Evolutionary conservation across 1,139 yeast genomes (phyloP), one percentile per base, ranked within the genome.

Genomic region (Groenewaldozyma sp.): DNA sequence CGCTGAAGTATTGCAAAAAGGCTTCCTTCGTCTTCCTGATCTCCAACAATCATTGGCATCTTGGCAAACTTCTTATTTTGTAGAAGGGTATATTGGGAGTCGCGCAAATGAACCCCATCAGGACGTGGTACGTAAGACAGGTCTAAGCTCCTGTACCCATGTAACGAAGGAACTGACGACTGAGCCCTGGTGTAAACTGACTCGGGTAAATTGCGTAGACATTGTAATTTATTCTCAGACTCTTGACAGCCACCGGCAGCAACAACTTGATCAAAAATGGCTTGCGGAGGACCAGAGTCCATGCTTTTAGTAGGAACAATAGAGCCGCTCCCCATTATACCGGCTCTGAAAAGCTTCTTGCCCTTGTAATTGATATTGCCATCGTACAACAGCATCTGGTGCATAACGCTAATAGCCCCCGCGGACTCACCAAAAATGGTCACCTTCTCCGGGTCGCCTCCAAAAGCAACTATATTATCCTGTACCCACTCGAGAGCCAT

Each of bases 341-440:
- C 64, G 24, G 58, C 58, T 35, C 47, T 48, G 39, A 61, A 48
- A 38, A 48, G 49, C 3, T 48, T 42, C 22, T 47, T 47, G 18
- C 48, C 54, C 1, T 46, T 47, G 24, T 45, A 46, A 7, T 34
- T 35, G 26, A 40, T 36, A 28, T 47, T 39, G 9, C 59, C 53
- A n/a, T 48, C 52, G 31, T 52, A 48, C 4, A 58, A 43, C 1
- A 45, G 34, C 45, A 62, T 24, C 21, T 59, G 58, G 38, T 53
- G 52, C 4, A 54, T 53, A 24, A 59, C 58, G 13, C 62, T 53
- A 35, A 36, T 35, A 4, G 64, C 62, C 6, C 69, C 69, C 0
- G 69, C 67, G 35, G 60, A 53, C 44, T 64, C 65, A 14, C 69
- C 69, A 51, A 58, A 52, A 6, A 63, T 49, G 3, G 65, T 60